These are phyloP conservation scores for Ajuga chamaepitys DNA, from an alignment of 257 asterid species.

Conservation along the genomic window DNA sequence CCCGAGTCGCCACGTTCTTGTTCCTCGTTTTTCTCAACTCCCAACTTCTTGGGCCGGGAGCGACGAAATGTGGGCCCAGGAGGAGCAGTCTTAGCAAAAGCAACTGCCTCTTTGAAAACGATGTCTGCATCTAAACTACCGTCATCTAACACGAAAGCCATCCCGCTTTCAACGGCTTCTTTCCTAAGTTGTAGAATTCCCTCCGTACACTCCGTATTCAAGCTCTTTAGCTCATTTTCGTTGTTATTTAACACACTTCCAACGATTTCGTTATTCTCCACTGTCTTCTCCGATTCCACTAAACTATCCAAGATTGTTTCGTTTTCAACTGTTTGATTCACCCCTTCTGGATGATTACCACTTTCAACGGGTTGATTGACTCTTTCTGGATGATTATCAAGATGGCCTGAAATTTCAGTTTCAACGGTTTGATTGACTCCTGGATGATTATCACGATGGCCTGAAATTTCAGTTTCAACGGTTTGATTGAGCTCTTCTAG, in stretches of 20 bases:
- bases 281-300: constrained; percentile 11
- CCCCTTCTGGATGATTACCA: constrained; percentile 10
- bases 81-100: constrained; percentile 64
- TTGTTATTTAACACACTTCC: not conserved
- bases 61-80: constrained; percentile 49
- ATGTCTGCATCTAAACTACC: constrained; percentile 57
- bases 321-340: constrained; percentile 11
- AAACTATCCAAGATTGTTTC: constrained; percentile 17
- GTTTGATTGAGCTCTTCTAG: too few species aligned
- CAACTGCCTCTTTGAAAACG: constrained; percentile 46
- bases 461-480: not conserved
- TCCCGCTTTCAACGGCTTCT: constrained; percentile 67
- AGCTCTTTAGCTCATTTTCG: constrained; percentile 8
- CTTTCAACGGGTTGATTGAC: too few species aligned
- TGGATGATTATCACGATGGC: constrained; percentile 4
- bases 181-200: constrained; percentile 43
- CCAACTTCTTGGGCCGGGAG: constrained; percentile 25
- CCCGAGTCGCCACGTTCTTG: constrained; percentile 26
- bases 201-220: constrained; percentile 21
- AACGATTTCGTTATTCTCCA: constrained; percentile 1
- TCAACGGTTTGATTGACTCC: constrained; percentile 14
- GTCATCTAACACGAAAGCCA: constrained; percentile 53
- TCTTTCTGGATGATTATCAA: too few species aligned
- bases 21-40: constrained; percentile 23
- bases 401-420: not conserved